Evolutionary conservation across 2,329 filamentous ascomycete genomes (phyloP).

Genomic region (Nothophoma quercina): DNA sequence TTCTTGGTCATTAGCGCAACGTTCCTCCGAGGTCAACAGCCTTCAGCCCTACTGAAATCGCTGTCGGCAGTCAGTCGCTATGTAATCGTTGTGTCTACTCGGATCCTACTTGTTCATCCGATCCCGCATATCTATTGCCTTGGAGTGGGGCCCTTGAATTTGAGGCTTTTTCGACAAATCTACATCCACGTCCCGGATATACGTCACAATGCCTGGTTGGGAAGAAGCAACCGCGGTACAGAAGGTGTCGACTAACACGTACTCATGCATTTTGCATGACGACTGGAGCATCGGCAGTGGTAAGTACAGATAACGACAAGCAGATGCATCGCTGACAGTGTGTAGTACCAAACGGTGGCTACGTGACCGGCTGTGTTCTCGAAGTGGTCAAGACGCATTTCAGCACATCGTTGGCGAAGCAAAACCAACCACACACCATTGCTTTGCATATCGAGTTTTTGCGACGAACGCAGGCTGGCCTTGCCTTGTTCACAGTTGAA

Average conservation of each 20-base stretch:
- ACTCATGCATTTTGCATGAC: constrained; percentile 62
- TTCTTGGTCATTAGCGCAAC: constrained; percentile 21
- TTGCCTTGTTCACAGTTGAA: constrained; percentile 64
- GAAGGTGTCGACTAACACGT: constrained; percentile 63
- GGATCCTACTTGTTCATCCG: neutral
- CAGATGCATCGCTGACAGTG: neutral
- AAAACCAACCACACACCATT: constrained; percentile 69
- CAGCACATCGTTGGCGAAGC: constrained; percentile 62
- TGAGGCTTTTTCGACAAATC: neutral
- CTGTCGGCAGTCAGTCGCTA: neutral
- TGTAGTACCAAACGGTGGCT: constrained; percentile 74
- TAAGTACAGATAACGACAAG: constrained; percentile 37
- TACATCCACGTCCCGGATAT: neutral
- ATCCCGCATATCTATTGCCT: neutral
- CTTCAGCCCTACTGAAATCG: constrained; percentile 4
- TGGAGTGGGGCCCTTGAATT: neutral
- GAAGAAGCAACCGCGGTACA: constrained; percentile 58
- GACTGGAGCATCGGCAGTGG: constrained; percentile 73
- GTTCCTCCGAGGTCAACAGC: constrained; percentile 28
- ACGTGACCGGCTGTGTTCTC: constrained; percentile 69
- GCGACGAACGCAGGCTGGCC: constrained; percentile 66
- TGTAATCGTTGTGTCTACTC: neutral
- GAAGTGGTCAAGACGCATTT: constrained; percentile 68
- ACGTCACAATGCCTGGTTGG: constrained; percentile 49
- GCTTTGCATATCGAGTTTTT: constrained; percentile 72